phyloP scores from a whole-genome alignment of 2,329 filamentous ascomycete genomes.

The Diaporthe amygdali region DNA sequence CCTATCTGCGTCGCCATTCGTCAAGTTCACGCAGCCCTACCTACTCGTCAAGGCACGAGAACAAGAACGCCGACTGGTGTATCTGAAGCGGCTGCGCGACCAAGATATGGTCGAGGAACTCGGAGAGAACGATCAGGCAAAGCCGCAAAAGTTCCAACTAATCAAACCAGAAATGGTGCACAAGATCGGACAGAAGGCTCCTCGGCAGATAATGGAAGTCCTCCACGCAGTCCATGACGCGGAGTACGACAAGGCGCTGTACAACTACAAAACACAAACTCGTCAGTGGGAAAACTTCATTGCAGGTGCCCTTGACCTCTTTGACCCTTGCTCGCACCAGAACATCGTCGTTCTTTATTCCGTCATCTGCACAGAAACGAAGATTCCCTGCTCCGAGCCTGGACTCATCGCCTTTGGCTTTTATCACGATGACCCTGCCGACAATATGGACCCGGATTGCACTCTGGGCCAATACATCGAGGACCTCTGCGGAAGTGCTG shows the following conservation, averaged over 20 bases:
- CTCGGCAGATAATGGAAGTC: slow-evolving; percentile 89
- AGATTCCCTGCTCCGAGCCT: slow-evolving; percentile 90
- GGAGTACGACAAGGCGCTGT: slow-evolving; percentile 92
- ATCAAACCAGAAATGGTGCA: slow-evolving; percentile 97
- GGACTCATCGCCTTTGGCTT: slow-evolving; percentile 90
- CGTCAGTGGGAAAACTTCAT: slow-evolving; percentile 97
- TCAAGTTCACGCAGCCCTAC: slow-evolving; percentile 93
- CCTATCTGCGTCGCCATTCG: slow-evolving; percentile 92
- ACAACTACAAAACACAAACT: slow-evolving; percentile 93
- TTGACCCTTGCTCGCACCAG: slow-evolving; percentile 94
- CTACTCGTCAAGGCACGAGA: slow-evolving; percentile 90
- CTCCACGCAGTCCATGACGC: slow-evolving; percentile 94
- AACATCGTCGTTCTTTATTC: slow-evolving; percentile 96
- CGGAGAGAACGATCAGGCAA: slow-evolving; percentile 64
- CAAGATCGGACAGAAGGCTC: slow-evolving; percentile 77
- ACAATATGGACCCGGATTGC: slow-evolving; percentile 81
- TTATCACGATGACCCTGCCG: slow-evolving; percentile 77
- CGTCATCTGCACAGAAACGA: slow-evolving; percentile 89
- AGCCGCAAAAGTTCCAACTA: slow-evolving; percentile 79
- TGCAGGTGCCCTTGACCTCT: slow-evolving; percentile 84
- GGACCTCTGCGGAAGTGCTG: slow-evolving; percentile 79
- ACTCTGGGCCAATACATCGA: slow-evolving; percentile 96
- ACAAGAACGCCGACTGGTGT: slow-evolving; percentile 82
- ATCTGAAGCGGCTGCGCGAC: slow-evolving; percentile 82
- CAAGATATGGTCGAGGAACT: slow-evolving; percentile 68